A percentile compares a stretch with the other conserved stretches of the same genome.
Evolutionary conservation across 164 flowering plant species (phyloP).

Genomic region (Tinospora cordifolia): DNA sequence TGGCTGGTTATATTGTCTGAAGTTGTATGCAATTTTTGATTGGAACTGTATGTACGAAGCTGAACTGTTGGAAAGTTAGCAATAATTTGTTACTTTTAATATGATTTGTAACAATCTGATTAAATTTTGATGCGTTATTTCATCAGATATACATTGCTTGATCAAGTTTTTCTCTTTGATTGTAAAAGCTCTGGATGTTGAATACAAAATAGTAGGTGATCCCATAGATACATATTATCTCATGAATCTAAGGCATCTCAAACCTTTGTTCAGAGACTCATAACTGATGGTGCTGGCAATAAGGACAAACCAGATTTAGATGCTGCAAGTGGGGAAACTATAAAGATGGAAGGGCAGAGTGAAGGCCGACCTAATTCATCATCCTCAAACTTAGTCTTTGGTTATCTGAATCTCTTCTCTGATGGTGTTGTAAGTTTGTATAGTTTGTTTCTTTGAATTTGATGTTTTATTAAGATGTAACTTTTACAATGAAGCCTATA

Average conservation of each 20-base stretch:
- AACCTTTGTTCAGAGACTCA: conserved; percentile 52
- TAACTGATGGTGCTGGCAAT: conserved; percentile 17
- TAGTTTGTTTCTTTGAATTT: conserved; percentile 2
- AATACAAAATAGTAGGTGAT: neutral
- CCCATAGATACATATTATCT: neutral
- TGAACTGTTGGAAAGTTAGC: neutral
- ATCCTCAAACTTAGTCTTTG: conserved; percentile 77
- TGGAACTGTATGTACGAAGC: no score
- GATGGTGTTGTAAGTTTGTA: conserved; percentile 88
- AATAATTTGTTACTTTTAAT: neutral
- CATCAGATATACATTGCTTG: neutral
- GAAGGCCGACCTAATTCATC: conserved; percentile 27
- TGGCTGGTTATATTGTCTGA: neutral
- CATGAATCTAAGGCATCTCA: neutral
- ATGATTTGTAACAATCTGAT: neutral
- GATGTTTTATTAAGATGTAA: neutral
- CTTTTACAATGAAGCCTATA: neutral
- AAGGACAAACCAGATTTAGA: conserved; percentile 28
- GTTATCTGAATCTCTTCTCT: conserved; percentile 92
- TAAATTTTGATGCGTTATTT: conserved; percentile 1
- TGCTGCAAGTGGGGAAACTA: conserved; percentile 21
- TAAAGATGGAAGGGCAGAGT: conserved; percentile 5
- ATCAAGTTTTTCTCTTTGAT: neutral
- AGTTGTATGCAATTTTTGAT: neutral
- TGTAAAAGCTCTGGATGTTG: neutral